These are phyloP conservation scores for Salix suchowensis DNA, from an alignment of 345 rosid species.

Conservation along the genomic window DNA sequence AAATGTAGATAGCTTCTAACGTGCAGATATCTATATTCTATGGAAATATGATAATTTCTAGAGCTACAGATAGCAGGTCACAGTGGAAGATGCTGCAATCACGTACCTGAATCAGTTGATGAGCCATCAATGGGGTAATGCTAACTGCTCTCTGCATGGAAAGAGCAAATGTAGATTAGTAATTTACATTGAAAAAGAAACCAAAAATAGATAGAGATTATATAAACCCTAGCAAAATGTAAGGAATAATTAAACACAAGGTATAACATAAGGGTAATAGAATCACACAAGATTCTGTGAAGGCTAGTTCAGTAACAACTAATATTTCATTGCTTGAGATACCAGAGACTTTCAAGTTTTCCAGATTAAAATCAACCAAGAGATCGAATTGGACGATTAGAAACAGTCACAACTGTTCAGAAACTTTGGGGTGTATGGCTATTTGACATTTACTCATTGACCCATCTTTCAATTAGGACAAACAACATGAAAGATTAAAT, in stretches of 20 bases:
- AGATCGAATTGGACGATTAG: neutral
- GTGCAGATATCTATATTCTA: neutral
- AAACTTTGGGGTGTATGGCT: no score
- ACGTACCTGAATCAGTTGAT: conserved; percentile 66
- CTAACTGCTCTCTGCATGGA: conserved; percentile 64
- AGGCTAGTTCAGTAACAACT: neutral
- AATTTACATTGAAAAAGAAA: neutral
- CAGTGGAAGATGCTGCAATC: neutral
- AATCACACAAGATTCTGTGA: neutral
- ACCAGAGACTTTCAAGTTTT: neutral
- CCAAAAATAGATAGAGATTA: neutral
- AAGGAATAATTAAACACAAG: neutral
- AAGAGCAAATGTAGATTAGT: conserved; percentile 2
- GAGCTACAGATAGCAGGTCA: neutral
- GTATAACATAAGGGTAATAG: neutral
- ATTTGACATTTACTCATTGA: no score
- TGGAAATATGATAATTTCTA: neutral
- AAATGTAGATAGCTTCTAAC: neutral
- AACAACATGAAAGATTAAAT: neutral
- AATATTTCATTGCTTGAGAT: no score
- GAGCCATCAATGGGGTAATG: conserved; percentile 79
- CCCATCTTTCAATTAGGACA: no score
- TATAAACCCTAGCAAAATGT: neutral
- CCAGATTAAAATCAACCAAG: neutral
- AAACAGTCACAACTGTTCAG: neutral